Evolutionary conservation across 2,329 filamentous ascomycete genomes (phyloP).

Genomic region (Sporothrix pseudoabietina): DNA sequence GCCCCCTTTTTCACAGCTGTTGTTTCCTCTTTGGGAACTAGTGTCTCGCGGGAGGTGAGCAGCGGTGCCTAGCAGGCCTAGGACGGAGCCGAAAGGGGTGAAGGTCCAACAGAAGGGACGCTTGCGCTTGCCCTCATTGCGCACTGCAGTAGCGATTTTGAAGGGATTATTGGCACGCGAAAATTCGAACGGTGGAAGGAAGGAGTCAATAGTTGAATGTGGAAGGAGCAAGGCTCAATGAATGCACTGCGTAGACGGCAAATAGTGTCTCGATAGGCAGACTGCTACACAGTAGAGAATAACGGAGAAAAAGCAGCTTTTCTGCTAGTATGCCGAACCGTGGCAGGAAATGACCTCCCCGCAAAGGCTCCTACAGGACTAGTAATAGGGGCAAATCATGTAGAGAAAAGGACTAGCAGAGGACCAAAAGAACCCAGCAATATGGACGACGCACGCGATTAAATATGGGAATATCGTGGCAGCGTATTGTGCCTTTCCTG

Average conservation of each 20-base stretch:
- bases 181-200: neutral
- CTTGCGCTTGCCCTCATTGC: constrained; percentile 2
- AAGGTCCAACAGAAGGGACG: neutral
- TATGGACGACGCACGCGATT: constrained; percentile 14
- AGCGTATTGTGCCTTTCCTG: neutral
- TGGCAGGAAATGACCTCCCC: neutral
- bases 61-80: neutral
- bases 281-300: neutral
- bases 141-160: neutral
- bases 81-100: constrained; percentile 27
- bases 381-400: neutral
- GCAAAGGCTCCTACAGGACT: neutral
- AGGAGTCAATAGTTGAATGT: neutral
- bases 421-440: neutral
- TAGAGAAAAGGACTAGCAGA: neutral
- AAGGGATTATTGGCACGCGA: constrained; percentile 10
- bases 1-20: constrained; percentile 17
- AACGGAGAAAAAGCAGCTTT: neutral
- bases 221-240: neutral
- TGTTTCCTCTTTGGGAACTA: constrained; percentile 24
- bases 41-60: constrained; percentile 12
- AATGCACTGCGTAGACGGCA: neutral
- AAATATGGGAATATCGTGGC: neutral
- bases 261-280: neutral
- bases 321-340: neutral